These are phyloP conservation scores for Pugionium dolabratum DNA, from an alignment of 345 rosid species.

Conservation along the genomic window DNA sequence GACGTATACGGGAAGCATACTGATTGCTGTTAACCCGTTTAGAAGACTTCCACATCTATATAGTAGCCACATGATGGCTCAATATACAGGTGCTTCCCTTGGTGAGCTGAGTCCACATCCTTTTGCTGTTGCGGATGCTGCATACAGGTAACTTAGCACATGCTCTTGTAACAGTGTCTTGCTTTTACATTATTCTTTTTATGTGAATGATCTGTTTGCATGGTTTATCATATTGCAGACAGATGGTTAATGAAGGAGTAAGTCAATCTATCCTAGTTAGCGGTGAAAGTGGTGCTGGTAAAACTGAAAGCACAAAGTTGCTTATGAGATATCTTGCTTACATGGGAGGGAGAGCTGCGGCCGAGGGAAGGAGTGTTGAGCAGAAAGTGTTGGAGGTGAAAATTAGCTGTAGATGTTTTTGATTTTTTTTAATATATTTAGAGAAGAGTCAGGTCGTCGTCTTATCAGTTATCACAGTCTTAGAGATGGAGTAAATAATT, in stretches of 20 bases:
- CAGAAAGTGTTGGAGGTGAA: conserved; percentile 98
- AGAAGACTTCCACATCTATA: conserved; percentile 90
- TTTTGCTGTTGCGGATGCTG: conserved; percentile 98
- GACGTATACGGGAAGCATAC: conserved; percentile 94
- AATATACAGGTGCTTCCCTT: conserved; percentile 91
- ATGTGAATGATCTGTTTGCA: conserved; percentile 10
- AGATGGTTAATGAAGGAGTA: conserved; percentile 82
- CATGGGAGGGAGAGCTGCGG: conserved; percentile 97
- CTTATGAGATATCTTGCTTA: conserved; percentile 98
- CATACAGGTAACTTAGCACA: conserved; percentile 67
- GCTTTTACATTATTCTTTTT: neutral
- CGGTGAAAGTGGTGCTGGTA: conserved; percentile 99
- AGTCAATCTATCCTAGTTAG: conserved; percentile 96
- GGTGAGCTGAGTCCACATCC: conserved; percentile 99
- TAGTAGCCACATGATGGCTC: conserved; percentile 93
- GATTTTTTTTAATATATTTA: neutral
- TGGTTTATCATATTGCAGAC: conserved; percentile 50
- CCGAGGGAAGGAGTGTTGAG: conserved; percentile 94
- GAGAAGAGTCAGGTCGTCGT: conserved; percentile 6
- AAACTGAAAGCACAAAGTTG: conserved; percentile 96
- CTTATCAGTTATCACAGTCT: neutral
- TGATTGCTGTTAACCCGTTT: conserved; percentile 98
- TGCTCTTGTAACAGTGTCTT: neutral
- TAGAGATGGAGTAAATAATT: conserved; percentile 3
- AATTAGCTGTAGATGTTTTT: conserved; percentile 14